A percentile compares a stretch with the other conserved stretches of the same genome.
phyloP scores from a whole-genome alignment of 2,329 filamentous ascomycete genomes.

The Truncatella angustata region DNA sequence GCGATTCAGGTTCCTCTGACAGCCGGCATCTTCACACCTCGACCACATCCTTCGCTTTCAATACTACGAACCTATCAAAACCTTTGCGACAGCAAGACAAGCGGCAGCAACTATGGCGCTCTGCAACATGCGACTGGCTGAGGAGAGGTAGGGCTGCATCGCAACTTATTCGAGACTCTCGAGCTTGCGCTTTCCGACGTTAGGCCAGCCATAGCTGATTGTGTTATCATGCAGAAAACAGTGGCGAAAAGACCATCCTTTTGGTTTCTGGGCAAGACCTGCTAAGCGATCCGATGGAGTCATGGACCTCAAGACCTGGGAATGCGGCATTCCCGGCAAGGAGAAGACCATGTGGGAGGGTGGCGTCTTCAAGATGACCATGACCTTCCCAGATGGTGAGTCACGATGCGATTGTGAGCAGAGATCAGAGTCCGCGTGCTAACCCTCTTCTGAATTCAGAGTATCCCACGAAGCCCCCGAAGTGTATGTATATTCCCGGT shows the following conservation, averaged over 20 bases:
- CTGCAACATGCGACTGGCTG: slow-evolving; percentile 82
- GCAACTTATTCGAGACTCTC: background rate
- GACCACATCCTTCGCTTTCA: background rate
- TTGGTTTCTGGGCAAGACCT: slow-evolving; percentile 94
- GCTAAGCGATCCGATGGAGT: slow-evolving; percentile 75
- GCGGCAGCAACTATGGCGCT: slow-evolving; percentile 68
- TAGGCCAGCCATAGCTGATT: no score
- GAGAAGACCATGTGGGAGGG: slow-evolving; percentile 97
- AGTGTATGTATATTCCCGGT: slow-evolving; percentile 66
- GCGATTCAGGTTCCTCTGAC: background rate
- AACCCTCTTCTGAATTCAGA: slow-evolving; percentile 51
- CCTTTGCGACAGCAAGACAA: background rate
- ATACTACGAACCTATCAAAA: background rate
- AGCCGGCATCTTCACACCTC: background rate
- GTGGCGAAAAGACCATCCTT: slow-evolving; percentile 95
- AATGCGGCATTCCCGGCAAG: slow-evolving; percentile 94
- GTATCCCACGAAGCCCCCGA: slow-evolving; percentile 97
- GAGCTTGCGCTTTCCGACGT: background rate
- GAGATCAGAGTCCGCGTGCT: slow-evolving; percentile 13
- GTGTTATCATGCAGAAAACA: slow-evolving; percentile 68
- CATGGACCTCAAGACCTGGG: slow-evolving; percentile 92
- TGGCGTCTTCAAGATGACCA: slow-evolving; percentile 92
- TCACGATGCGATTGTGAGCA: slow-evolving; percentile 13
- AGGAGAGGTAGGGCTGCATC: slow-evolving; percentile 69
- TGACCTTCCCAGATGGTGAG: slow-evolving; percentile 90